Percentiles rank a stretch among this genome's conserved stretches.
phyloP scores from a whole-genome alignment of 2,329 filamentous ascomycete species.

The Fusarium acutatum region DNA sequence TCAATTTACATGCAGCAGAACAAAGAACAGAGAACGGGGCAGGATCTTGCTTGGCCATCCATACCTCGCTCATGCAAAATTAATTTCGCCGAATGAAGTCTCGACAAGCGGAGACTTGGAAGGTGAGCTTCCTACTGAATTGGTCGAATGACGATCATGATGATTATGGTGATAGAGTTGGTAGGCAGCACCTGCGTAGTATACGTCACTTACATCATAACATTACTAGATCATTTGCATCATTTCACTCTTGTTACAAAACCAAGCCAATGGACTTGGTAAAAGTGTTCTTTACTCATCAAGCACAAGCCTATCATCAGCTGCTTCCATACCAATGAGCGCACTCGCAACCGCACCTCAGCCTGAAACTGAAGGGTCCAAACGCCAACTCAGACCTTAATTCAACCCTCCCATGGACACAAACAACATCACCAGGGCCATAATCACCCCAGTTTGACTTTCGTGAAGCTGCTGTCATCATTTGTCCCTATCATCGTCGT shows the following conservation, averaged over 20 bases:
- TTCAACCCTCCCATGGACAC: not conserved
- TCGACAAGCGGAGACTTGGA: not conserved
- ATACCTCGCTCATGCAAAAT: slow-evolving; percentile 11
- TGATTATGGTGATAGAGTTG: not conserved
- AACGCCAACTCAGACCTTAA: slow-evolving; percentile 17
- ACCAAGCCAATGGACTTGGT: not conserved
- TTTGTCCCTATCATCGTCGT: not conserved
- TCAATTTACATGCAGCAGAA: not conserved
- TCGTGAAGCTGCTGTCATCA: not conserved
- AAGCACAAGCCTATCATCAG: not conserved
- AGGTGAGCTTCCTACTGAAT: not conserved
- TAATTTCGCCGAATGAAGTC: slow-evolving; percentile 6
- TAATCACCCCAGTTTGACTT: not conserved
- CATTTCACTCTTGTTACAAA: not conserved
- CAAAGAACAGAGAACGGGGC: not conserved
- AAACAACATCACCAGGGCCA: slow-evolving; percentile 8
- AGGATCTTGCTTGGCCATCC: slow-evolving; percentile 4
- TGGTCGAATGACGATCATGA: not conserved
- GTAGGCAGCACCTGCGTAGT: not conserved
- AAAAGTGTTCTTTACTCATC: not conserved
- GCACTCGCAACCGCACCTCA: slow-evolving; percentile 5
- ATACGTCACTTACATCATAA: not conserved
- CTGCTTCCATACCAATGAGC: not conserved
- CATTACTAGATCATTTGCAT: not conserved
- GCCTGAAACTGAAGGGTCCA: slow-evolving; percentile 34